These are phyloP conservation scores for Fusarium newnesense DNA, from an alignment of 2,329 filamentous ascomycete genomes.

Conservation along the genomic window DNA sequence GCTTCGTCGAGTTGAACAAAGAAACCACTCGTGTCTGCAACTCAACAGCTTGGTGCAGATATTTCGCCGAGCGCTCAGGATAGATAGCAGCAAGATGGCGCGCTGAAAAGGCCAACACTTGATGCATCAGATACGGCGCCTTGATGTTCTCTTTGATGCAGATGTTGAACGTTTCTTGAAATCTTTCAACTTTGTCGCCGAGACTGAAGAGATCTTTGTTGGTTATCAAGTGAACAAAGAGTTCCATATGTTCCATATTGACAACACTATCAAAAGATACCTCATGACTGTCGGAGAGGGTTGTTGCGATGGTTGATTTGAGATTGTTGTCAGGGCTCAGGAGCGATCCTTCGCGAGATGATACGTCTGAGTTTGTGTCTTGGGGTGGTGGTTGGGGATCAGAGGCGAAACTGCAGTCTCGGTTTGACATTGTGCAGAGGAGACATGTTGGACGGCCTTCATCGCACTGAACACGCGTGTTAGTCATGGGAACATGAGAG, in stretches of 20 bases:
- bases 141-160: background rate
- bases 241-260: constrained; percentile 25
- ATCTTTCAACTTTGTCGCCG: background rate
- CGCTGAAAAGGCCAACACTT: constrained; percentile 31
- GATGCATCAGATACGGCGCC: constrained; percentile 23
- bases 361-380: accelerated
- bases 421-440: constrained; percentile 11
- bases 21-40: constrained; percentile 25
- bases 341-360: background rate
- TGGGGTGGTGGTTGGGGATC: background rate
- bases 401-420: constrained; percentile 22
- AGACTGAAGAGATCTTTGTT: constrained; percentile 7
- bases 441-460: constrained; percentile 28
- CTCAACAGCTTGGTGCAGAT: constrained; percentile 1
- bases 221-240: background rate
- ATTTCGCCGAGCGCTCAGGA: background rate
- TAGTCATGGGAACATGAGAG: background rate
- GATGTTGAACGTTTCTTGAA: background rate
- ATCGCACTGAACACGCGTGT: constrained; percentile 32
- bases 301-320: background rate
- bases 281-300: background rate
- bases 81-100: constrained; percentile 9
- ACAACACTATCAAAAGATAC: background rate
- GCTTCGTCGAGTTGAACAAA: constrained; percentile 7
- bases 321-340: background rate